These are phyloP conservation scores for Gastrodia elata DNA, from an alignment of 106 monocot genomes.

Conservation along the genomic window DNA sequence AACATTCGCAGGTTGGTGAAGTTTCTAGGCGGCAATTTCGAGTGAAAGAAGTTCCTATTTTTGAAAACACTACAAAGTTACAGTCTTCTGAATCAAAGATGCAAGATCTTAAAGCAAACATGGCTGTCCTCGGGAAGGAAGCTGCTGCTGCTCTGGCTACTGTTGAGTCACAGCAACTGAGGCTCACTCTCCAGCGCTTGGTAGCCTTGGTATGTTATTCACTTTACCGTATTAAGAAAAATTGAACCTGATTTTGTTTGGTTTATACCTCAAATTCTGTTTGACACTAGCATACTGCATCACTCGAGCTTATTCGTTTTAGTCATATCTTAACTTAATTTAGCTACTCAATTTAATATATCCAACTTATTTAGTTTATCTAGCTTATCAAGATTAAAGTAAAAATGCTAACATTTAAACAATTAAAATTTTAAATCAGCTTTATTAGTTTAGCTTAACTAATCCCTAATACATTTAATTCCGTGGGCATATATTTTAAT, in stretches of 20 bases:
- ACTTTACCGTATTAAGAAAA: background rate
- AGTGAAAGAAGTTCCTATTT: conserved; percentile 62
- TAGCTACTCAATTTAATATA: no score
- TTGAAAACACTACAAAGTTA: conserved; percentile 71
- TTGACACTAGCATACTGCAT: no score
- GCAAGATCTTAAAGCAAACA: conserved; percentile 80
- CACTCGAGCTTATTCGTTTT: no score
- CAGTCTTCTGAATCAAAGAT: conserved; percentile 83
- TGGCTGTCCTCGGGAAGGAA: conserved; percentile 97
- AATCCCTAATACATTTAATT: no score
- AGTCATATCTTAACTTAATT: no score
- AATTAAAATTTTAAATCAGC: no score
- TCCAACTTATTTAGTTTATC: no score
- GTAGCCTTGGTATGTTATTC: conserved; percentile 49
- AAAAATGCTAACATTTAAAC: no score
- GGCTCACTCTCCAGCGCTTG: conserved; percentile 72
- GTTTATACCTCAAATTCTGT: no score
- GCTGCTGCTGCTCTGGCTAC: conserved; percentile 82
- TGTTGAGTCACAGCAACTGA: conserved; percentile 91
- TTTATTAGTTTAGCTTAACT: no score
- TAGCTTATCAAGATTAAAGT: no score
- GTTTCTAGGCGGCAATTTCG: conserved; percentile 71
- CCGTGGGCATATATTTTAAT: no score
- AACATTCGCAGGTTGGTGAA: conserved; percentile 52
- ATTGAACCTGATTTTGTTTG: background rate